phyloP scores from a whole-genome alignment of 2,329 filamentous ascomycete species.

The Magnaporthiopsis rhizophila region DNA sequence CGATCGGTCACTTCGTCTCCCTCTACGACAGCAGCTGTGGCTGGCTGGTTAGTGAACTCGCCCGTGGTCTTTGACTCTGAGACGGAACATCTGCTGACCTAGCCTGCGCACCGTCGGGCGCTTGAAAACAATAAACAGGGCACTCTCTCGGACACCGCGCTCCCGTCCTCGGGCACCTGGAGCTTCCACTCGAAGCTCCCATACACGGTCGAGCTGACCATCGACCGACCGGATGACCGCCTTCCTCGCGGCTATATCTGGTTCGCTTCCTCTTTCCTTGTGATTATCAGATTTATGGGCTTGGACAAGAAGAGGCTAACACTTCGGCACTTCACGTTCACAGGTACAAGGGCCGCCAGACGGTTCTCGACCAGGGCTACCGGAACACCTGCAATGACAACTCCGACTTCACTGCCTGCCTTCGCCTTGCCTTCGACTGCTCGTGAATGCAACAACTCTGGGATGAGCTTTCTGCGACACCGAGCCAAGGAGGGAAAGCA shows the following conservation, averaged over 20 bases:
- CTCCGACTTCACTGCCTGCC: neutral
- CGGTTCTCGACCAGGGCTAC: neutral
- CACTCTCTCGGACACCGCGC: neutral
- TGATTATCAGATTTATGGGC: neutral
- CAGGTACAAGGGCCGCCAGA: neutral
- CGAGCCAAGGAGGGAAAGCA: neutral
- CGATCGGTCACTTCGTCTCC: neutral
- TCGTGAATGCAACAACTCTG: neutral
- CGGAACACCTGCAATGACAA: neutral
- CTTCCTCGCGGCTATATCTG: neutral
- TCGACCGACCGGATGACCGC: neutral
- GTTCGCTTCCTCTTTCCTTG: neutral
- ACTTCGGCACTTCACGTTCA: neutral
- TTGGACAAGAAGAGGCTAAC: too few species aligned
- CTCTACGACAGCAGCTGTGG: neutral
- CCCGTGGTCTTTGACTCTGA: neutral
- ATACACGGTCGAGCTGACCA: neutral
- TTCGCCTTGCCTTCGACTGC: neutral
- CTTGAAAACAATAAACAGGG: neutral
- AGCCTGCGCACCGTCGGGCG: too few species aligned
- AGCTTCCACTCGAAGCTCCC: neutral
- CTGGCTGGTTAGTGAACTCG: neutral
- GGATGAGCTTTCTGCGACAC: neutral
- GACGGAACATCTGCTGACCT: neutral
- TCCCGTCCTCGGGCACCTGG: neutral